phyloP scores from a whole-genome alignment of 257 asterid genomes.

The Solanum etuberosum region DNA sequence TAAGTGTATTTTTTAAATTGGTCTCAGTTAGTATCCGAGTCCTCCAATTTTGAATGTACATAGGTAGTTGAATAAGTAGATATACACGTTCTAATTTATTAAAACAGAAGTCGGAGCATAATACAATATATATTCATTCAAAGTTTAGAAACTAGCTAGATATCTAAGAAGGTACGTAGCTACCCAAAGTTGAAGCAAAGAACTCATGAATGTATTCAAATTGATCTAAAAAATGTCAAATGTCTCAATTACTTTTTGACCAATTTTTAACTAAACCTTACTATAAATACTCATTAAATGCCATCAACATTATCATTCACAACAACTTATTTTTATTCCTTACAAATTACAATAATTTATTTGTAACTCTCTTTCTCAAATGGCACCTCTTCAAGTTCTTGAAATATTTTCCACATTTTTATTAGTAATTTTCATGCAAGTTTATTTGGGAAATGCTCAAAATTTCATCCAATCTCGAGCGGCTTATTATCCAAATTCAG shows the following conservation, averaged over 20 bases:
- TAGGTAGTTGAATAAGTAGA: too few relatives aligned
- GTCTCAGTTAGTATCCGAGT: rapidly evolving
- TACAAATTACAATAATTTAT: not conserved
- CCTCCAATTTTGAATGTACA: rapidly evolving
- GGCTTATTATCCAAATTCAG: conserved; percentile 60
- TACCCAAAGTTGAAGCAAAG: not conserved
- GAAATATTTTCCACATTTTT: conserved; percentile 15
- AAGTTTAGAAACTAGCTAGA: not conserved
- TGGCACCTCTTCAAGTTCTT: conserved; percentile 17
- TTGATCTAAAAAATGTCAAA: conserved; percentile 7
- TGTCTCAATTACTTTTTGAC: conserved; percentile 13
- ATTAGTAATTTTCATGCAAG: conserved; percentile 22
- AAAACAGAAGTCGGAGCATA: too few relatives aligned
- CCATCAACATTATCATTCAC: conserved; percentile 6
- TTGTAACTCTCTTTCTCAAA: not conserved
- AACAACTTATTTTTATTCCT: conserved; percentile 10
- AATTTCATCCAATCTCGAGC: conserved; percentile 57
- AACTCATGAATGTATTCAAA: not conserved
- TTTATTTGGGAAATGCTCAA: conserved; percentile 24
- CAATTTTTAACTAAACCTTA: not conserved
- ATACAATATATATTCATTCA: not conserved
- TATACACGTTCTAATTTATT: too few relatives aligned
- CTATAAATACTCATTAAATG: conserved; percentile 30
- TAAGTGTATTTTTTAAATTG: not conserved
- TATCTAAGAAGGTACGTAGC: not conserved